Base-by-base conservation (phyloP, 169 alveolate genomes). In the Pseudocohnilembus persalinus region DNA sequence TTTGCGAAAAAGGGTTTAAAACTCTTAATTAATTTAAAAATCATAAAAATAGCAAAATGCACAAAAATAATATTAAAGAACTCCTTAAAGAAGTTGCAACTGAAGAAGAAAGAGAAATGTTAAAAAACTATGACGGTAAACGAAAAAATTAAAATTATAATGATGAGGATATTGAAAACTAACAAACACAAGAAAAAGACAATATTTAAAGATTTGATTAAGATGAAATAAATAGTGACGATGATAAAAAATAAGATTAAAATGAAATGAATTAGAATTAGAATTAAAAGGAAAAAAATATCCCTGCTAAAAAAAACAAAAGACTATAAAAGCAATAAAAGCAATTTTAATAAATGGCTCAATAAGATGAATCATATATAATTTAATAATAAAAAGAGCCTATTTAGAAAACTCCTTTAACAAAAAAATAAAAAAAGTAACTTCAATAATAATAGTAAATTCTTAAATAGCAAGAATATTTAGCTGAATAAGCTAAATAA, bases 1-100 rank as follows among this genome's bases (percentile, higher is more conserved):
- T 88, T 28, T 92, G 96, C 80, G 84, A 82, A 31, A 92, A 92
- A 65, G 87, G 84, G 4, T 92, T 92, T 89, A 92, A 92, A 87
- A 90, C 91, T 79, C 92, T 88, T 31, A 88, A 86, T 33, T 84
- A 92, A 33, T 63, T 92, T 33, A 65, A 86, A 63, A 88, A 85
- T 82, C 96, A 92, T 76, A 33, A 84, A 68, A 83, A 92, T 33
- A 75, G 89, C 27, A 92, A 92, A 75, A 88, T 87, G 29, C 96
- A 92, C 81, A 90, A 89, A 83, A 89, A 89, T 31, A 90, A 88
- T n/a, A 29, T 83, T 28, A 85, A 84, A 28, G 88, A 90, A 28
- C 75, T 88, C 30, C 32, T 77, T 31, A 91, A 83, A n/a, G 90
- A 89, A 78, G 74, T 74, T 31, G 88, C 77, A 31, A 74, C 35